Evolutionary conservation across 1,139 yeast species (phyloP).

Genomic region (Blastobotrys persicus): DNA sequence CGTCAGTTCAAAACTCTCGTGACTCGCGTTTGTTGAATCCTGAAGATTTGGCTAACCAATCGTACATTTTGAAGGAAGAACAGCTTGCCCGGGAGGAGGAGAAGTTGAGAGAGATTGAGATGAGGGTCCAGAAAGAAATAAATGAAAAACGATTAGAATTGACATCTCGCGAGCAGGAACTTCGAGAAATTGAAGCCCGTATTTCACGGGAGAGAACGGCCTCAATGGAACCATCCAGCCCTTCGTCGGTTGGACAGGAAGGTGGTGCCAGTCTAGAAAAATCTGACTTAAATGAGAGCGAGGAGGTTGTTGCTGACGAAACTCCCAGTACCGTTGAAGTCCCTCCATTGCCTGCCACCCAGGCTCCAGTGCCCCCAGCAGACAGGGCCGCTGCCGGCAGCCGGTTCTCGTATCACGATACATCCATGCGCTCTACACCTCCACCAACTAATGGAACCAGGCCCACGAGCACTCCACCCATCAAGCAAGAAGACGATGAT

Average conservation of each 20-base stretch:
- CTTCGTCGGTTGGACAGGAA: constrained; percentile 3
- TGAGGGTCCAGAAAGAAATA: constrained; percentile 86
- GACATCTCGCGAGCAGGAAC: constrained; percentile 83
- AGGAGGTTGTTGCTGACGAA: too few relatives aligned
- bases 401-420: background rate
- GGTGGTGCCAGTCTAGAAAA: background rate
- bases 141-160: constrained; percentile 80
- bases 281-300: background rate
- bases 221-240: constrained; percentile 9
- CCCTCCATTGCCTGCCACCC: background rate
- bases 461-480: background rate
- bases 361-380: background rate
- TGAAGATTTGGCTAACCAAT: constrained; percentile 42
- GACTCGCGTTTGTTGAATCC: constrained; percentile 35
- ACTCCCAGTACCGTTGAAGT: too few relatives aligned
- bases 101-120: constrained; percentile 27
- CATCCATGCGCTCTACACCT: background rate
- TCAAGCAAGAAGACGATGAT: background rate
- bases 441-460: background rate
- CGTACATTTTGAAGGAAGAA: constrained; percentile 43
- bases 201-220: constrained; percentile 42
- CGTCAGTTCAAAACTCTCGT: constrained; percentile 24
- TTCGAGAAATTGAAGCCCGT: constrained; percentile 76
- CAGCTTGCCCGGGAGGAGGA: constrained; percentile 34
- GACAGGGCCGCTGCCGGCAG: background rate